Evolutionary conservation across 176 grass and related monocot species (phyloP), one percentile per base, ranked within the genome.

Genomic region (Oryza brachyantha): DNA sequence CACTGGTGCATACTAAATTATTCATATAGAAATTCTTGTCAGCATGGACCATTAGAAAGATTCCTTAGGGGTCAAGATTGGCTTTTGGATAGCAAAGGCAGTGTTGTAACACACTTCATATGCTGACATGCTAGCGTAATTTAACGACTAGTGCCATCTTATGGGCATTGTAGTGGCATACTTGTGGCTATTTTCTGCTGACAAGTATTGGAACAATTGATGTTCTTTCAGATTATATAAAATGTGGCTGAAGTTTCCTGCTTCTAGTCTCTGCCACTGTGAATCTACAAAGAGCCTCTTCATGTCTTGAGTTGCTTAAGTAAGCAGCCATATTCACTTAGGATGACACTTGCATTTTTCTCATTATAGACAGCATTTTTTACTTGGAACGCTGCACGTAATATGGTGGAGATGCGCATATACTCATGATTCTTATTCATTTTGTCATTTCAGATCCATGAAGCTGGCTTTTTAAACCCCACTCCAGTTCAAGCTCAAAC

Each of bases 401-500:
- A 66, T 67, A 17, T 48, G 25, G 3, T 77, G 8, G 59, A 72
- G 67, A 50, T 74, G 28, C 21, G 0, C 26, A 6, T 79, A 58
- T 39, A 46, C 73, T 87, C 59, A 72, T 64, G 68, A 25, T 75
- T 57, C 39, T 61, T 86, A 43, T 72, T 24, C 63, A 29, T 77
- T 80, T 69, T 79, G 55, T 61, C 25, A 66, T 86, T 86, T 60
- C 81, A 95, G 96, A 90, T 99, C 31, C 87, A 85, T 65, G 62
- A 85, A 62, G 96, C 96, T 72, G 92, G 96, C 14, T 99, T 99
- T 69, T 77, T 64, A 72, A 86, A 87, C 65, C 96, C 92, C 29
- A 99, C 96, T 78, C 96, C 92, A 31, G 95, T 99, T 80, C 96
- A 99, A 75, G 96, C 96, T 73, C 96, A 99, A 79, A 95, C 92